Percentiles rank a stretch among this genome's conserved stretches.
phyloP scores from a whole-genome alignment of 495 filamentous ascomycete genomes.

The Aspergillus kassunensis region DNA sequence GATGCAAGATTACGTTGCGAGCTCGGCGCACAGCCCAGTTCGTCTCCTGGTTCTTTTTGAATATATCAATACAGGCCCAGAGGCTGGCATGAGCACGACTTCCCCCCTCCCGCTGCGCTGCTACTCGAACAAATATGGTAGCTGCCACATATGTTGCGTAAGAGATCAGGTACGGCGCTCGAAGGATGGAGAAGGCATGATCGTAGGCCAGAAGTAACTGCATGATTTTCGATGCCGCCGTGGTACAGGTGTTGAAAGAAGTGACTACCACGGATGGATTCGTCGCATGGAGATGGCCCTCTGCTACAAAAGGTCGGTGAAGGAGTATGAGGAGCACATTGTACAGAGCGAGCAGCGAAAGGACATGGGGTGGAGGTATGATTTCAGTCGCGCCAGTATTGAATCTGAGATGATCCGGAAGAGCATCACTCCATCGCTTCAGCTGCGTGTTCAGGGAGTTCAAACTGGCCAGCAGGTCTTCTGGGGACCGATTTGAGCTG shows the following conservation, averaged over 20 bases:
- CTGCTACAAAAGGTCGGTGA: slow-evolving; percentile 18
- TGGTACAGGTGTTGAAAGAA: slow-evolving; percentile 3
- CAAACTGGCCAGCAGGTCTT: background rate
- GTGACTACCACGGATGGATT: background rate
- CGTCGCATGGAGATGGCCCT: slow-evolving; percentile 8
- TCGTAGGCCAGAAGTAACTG: slow-evolving; percentile 13
- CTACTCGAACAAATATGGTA: no score
- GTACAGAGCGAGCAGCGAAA: slow-evolving; percentile 10
- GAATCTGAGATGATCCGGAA: background rate
- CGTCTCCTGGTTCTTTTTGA: no score
- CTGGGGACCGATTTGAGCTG: background rate
- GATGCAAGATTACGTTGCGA: no score
- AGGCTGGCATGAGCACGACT: no score
- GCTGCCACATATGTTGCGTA: no score
- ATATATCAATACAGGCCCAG: no score
- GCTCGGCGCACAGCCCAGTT: no score
- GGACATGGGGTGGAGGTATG: slow-evolving; percentile 20
- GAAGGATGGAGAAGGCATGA: slow-evolving; percentile 15
- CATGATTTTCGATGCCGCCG: slow-evolving; percentile 8
- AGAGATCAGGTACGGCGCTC: slow-evolving; percentile 18
- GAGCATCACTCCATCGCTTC: background rate
- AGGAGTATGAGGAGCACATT: slow-evolving; percentile 17
- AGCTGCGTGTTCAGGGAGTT: background rate
- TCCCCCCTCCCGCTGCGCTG: no score
- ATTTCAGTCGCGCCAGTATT: background rate